Base-by-base conservation (phyloP, 1,139 yeast genomes). In the Candida neerlandica region DNA sequence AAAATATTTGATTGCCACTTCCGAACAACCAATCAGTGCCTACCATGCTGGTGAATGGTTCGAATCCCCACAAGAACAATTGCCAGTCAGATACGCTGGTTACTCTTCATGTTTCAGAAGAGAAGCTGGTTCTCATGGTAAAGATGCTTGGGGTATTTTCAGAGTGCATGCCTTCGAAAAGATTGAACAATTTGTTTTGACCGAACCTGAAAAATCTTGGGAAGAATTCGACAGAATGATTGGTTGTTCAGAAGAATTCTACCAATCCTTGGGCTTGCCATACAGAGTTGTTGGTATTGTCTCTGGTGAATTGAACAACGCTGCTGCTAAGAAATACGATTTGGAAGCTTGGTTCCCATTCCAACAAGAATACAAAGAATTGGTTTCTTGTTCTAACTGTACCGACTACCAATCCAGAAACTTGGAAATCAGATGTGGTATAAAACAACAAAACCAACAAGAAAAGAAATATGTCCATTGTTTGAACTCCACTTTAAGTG, bases 331-430 rank as follows among this genome's bases (percentile, higher is more conserved):
- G 81, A 94, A 94, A 75, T 94, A 86, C 78, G 99, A 94, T 75
- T 81, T 94, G 67, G 99, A 94, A 79, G 99, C 99, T 44, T 94
- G 99, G 99, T 95, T 94, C 96, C 99, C 99, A 66, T 94, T 80
- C 89, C 99, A 94, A 80, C 82, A 91, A 71, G 99, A 95, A 75
- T 95, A 89, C 78, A 95, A 95, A 78, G 99, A 94, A 78, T 84
- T 94, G 63, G 99, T 95, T 53, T 90, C 97, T 23, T 94, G 98
- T 78, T 92, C 98, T 54, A 94, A 94, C 82, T 94, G 99, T 83
- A 95, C 99, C 52, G 99, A 94, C 75, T 94, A 94, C 77, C 99
- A 94, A 78, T 89, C 98, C 44, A 88, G 99, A 80, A 92, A 92
- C 80, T 81, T 95, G 68, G 99, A 94, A 77, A 94, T 94, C 66